Conservation (phyloP, 495 filamentous ascomycete species). For the Penicillium psychrofluorescens region DNA sequence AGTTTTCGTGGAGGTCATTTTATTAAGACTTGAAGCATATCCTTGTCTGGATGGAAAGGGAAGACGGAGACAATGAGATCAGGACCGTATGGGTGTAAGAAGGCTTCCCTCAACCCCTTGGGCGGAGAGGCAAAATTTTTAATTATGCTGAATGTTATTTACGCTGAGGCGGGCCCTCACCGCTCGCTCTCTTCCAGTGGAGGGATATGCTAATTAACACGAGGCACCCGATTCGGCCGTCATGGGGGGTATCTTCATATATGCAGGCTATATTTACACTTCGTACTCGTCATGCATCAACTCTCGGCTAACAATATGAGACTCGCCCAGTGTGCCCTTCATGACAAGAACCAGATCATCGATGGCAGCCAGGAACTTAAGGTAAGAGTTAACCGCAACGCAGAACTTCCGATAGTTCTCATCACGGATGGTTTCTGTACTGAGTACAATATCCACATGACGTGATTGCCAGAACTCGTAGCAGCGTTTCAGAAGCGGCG, state of each 20-base stretch:
- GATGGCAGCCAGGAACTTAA: constrained; percentile 26
- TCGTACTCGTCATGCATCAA: constrained; percentile 6
- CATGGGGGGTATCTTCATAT: background rate
- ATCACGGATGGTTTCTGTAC: constrained; percentile 23
- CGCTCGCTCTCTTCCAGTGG: too few relatives aligned
- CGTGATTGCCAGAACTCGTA: constrained; percentile 22
- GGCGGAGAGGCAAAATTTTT: too few relatives aligned
- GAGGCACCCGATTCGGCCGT: background rate
- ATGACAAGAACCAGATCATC: constrained; percentile 37
- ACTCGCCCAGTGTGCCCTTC: constrained; percentile 35
- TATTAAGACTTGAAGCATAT: too few relatives aligned
- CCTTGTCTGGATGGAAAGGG: too few relatives aligned
- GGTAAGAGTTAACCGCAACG: constrained; percentile 29
- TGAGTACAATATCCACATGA: constrained; percentile 15
- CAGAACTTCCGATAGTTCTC: constrained; percentile 34
- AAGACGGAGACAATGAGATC: too few relatives aligned
- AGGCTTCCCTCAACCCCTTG: too few relatives aligned
- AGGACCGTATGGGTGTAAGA: too few relatives aligned
- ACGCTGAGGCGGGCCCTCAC: too few relatives aligned
- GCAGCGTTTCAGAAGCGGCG: constrained; percentile 28
- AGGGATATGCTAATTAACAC: too few relatives aligned
- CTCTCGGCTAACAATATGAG: constrained; percentile 28
- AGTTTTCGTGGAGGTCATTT: background rate
- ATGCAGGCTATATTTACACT: constrained; percentile 4
- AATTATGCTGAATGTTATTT: too few relatives aligned